Conservation (phyloP, 192 early-diverging fungal species). For the Coemansia sp. region DNA sequence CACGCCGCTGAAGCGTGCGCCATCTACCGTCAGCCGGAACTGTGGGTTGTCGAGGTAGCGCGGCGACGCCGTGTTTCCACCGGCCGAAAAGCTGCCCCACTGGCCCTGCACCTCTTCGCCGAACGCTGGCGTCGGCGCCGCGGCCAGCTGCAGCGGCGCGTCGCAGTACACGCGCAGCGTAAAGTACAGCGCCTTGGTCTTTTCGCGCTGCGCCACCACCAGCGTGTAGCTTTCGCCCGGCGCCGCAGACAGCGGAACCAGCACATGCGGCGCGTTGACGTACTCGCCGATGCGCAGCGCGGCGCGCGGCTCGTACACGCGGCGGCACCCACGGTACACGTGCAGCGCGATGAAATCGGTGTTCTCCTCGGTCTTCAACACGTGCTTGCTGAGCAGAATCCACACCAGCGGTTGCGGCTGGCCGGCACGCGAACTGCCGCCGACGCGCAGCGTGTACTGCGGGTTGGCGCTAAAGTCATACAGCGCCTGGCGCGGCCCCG, state of each 20-base stretch:
- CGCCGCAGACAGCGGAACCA: slow-evolving; percentile 52
- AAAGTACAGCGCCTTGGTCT: slow-evolving; percentile 68
- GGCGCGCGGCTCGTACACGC: slow-evolving; percentile 66
- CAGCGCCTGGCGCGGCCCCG: slow-evolving; percentile 54
- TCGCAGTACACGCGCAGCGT: slow-evolving; percentile 70
- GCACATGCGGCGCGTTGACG: slow-evolving; percentile 83
- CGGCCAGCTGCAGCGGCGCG: slow-evolving; percentile 61
- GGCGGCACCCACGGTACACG: slow-evolving; percentile 71
- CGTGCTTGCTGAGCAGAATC: slow-evolving; percentile 83
- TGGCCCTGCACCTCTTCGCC: slow-evolving; percentile 55
- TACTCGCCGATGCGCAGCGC: slow-evolving; percentile 74
- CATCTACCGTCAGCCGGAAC: slow-evolving; percentile 63
- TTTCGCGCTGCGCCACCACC: slow-evolving; percentile 80
- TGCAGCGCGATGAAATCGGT: slow-evolving; percentile 85
- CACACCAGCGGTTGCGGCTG: slow-evolving; percentile 55
- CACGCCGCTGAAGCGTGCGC: slow-evolving; percentile 27
- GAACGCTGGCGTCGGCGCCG: slow-evolving; percentile 56
- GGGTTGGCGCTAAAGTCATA: slow-evolving; percentile 75
- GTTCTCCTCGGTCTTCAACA: slow-evolving; percentile 79
- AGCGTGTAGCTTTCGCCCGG: slow-evolving; percentile 60
- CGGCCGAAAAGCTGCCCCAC: slow-evolving; percentile 77
- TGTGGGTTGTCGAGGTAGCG: slow-evolving; percentile 79
- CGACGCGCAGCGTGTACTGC: slow-evolving; percentile 71
- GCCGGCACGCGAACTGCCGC: slow-evolving; percentile 29
- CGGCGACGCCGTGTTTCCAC: slow-evolving; percentile 70